phyloP scores from a whole-genome alignment of 352 stramenopile species.

The Phytophthora niederhauseri region DNA sequence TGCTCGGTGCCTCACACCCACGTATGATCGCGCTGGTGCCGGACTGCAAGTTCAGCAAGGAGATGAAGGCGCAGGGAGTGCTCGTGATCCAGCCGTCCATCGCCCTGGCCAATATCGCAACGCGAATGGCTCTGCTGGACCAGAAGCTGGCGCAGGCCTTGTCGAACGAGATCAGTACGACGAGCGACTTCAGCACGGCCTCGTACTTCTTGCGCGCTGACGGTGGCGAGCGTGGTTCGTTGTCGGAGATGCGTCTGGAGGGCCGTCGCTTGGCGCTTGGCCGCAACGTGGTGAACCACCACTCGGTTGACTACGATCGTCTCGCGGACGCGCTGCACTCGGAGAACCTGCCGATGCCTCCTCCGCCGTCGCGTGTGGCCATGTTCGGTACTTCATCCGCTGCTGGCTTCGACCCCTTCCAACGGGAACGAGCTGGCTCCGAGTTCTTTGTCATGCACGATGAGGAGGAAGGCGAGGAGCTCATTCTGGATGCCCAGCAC shows the following conservation, averaged over 20 bases:
- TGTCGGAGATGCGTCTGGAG: slow-evolving; percentile 54
- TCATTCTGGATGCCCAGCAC: slow-evolving; percentile 50
- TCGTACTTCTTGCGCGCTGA: slow-evolving; percentile 64
- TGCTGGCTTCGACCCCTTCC: slow-evolving; percentile 59
- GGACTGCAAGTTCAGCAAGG: slow-evolving; percentile 51
- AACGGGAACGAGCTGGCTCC: slow-evolving; percentile 38
- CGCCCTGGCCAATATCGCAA: slow-evolving; percentile 68
- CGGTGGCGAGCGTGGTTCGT: slow-evolving; percentile 32
- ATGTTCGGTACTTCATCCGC: slow-evolving; percentile 62
- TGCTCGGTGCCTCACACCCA: slow-evolving; percentile 48
- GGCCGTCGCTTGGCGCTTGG: slow-evolving; percentile 49
- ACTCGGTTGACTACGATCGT: slow-evolving; percentile 65
- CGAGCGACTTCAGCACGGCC: slow-evolving; percentile 53
- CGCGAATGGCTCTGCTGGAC: slow-evolving; percentile 70
- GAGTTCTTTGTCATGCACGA: slow-evolving; percentile 66
- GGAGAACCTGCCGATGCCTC: slow-evolving; percentile 49
- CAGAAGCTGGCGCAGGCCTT: slow-evolving; percentile 40
- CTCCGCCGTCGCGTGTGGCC: slow-evolving; percentile 60
- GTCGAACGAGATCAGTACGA: slow-evolving; percentile 59
- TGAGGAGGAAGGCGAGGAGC: slow-evolving; percentile 41
- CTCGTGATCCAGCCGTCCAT: slow-evolving; percentile 74
- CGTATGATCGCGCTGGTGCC: slow-evolving; percentile 67
- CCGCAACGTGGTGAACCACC: slow-evolving; percentile 68
- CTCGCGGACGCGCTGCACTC: slow-evolving; percentile 38
- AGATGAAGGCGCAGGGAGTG: slow-evolving; percentile 41